Percentiles rank a stretch among this genome's conserved stretches.
phyloP scores from a whole-genome alignment of 169 alveolate genomes.

The Plasmodium ovale region DNA sequence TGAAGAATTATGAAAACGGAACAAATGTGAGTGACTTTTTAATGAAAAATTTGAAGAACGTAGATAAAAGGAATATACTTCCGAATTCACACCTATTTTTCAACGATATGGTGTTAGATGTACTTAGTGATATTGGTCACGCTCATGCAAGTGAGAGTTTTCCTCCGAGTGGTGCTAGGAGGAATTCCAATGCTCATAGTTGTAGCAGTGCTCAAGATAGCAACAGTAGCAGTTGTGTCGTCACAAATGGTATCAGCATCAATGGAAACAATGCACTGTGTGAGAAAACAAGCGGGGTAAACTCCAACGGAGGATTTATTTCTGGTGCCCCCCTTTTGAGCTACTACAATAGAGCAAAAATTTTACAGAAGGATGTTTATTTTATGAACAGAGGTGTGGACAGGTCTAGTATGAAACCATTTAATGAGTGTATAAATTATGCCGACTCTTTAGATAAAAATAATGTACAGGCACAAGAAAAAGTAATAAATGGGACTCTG shows the following conservation, averaged over 20 bases:
- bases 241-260: background rate
- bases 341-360: slow-evolving; percentile 9
- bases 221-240: background rate
- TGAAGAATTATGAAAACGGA: slow-evolving; percentile 13
- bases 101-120: slow-evolving; percentile 48
- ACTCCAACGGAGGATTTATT: background rate
- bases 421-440: background rate
- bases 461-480: background rate
- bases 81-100: slow-evolving; percentile 16
- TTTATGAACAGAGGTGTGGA: slow-evolving; percentile 1
- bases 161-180: background rate
- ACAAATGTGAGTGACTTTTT: slow-evolving; percentile 18
- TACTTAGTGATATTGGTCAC: slow-evolving; percentile 32
- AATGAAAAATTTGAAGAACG: slow-evolving; percentile 16
- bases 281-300: background rate
- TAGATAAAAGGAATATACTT: slow-evolving; percentile 6
- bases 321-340: slow-evolving; percentile 9
- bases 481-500: background rate
- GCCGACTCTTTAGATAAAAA: slow-evolving; percentile 14
- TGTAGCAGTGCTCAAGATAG: background rate
- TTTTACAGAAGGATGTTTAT: slow-evolving; percentile 19
- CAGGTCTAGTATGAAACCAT: background rate
- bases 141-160: slow-evolving; percentile 25
- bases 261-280: background rate
- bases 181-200: background rate